Evolutionary conservation across 345 rosid species (phyloP).

Genomic region (Excoecaria agallocha): DNA sequence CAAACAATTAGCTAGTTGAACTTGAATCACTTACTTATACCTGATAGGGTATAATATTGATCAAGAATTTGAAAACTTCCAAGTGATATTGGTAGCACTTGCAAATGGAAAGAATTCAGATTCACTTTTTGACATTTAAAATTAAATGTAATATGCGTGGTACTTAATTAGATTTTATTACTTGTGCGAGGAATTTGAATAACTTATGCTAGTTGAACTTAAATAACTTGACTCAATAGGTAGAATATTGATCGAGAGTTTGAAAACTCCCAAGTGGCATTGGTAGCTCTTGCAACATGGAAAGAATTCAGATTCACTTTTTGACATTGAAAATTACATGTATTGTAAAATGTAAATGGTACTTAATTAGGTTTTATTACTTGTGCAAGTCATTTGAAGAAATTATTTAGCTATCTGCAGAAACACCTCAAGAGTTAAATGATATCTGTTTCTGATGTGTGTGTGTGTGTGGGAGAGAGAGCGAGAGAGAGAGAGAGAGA

Average conservation of each 20-base stretch:
- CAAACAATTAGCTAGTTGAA: too few species aligned
- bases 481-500: neutral
- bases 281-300: neutral
- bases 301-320: neutral
- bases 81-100: neutral
- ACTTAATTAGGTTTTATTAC: neutral
- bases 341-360: neutral
- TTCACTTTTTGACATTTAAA: neutral
- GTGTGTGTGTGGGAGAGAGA: too few species aligned
- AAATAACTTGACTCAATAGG: too few species aligned
- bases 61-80: constrained; percentile 8
- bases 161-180: neutral
- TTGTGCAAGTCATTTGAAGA: neutral
- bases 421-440: neutral
- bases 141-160: neutral
- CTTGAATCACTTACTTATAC: too few species aligned
- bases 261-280: constrained; percentile 7
- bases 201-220: neutral
- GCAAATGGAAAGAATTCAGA: neutral
- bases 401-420: neutral
- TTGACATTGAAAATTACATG: neutral
- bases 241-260: neutral
- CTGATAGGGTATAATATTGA: neutral
- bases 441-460: neutral
- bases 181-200: neutral